phyloP scores from a whole-genome alignment of 176 grass and related monocot genomes.

The Eleusine indica region DNA sequence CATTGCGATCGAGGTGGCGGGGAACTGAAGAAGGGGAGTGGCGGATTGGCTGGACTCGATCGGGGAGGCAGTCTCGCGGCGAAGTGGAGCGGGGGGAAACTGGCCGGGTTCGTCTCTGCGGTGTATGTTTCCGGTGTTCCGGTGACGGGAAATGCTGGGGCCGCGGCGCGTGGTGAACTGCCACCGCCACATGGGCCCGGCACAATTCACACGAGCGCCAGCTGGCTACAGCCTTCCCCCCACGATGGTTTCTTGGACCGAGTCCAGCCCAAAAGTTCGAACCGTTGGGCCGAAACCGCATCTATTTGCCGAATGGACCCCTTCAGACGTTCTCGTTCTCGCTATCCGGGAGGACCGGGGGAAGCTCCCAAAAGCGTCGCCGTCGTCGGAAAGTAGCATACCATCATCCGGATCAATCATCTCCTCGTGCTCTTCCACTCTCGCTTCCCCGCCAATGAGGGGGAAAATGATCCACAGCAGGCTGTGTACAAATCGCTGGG shows the following conservation, averaged over 20 bases:
- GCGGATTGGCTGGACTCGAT: constrained; percentile 19
- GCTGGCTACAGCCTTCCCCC: background rate
- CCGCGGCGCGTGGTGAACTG: background rate
- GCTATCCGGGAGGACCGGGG: background rate
- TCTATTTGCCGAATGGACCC: background rate
- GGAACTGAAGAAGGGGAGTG: background rate
- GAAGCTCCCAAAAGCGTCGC: constrained; percentile 12
- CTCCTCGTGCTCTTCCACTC: constrained; percentile 10
- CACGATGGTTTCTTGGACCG: background rate
- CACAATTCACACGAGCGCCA: background rate
- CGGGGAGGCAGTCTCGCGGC: background rate
- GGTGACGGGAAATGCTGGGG: constrained; percentile 20
- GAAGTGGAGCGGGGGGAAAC: background rate
- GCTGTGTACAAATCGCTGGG: background rate
- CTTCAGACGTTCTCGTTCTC: background rate
- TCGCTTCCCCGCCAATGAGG: background rate
- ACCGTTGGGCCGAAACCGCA: too few species aligned
- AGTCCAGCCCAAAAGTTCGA: background rate
- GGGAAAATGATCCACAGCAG: too few species aligned
- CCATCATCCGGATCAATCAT: constrained; percentile 2
- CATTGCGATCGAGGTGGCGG: constrained; percentile 44
- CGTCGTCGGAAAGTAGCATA: constrained; percentile 19
- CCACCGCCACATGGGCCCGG: background rate
- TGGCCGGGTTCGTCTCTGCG: background rate
- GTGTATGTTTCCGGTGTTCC: background rate